Base-by-base conservation (phyloP, 176 grass and related monocot species). In the Hsuehochloa calcarea region DNA sequence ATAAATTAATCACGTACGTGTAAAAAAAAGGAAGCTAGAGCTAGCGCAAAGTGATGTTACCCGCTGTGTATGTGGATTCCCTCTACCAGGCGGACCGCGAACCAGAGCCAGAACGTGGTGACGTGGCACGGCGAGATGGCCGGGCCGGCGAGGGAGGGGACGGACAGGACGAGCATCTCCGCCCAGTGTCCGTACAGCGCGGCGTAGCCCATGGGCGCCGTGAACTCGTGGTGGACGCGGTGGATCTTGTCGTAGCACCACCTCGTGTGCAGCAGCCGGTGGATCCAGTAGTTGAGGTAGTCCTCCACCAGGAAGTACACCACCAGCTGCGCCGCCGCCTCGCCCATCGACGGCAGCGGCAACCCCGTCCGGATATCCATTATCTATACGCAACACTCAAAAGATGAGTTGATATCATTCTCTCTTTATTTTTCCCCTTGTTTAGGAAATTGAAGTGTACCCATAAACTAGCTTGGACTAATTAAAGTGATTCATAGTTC, bases 201-300 rank as follows among this genome's bases (percentile, higher is more conserved):
- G 1, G 90, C 83, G 31, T 89, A 92, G 11, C 78, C 90, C 54
- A 92, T 76, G 0, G 90, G 87, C 1, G 90, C 86, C 20, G 72
- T 92, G 83, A 87, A 89, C 55, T 92, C 90, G 58, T 89, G 90
- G 83, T 92, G 90, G 6, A 92, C 83, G 41, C 45, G 52, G 83
- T 92, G 90, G 67, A 92, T 87, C 68, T 92, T 89, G n/a, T 92
- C 87, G 13, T 92, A 92, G 22, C 47, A 79, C 87, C 83, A 92
- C 59, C 75, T 75, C 12, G 75, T 70, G 15, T 92, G 91, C 64
- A 92, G 44, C 59, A 90, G 63, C 10, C 91, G 65, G 43, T 92
- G 91, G 19, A 89, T 39, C 90, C 90, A 92, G 31, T 92, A 92
- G 65, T 86, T 86, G 14, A 54, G 49, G 15, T 89, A 92, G 79